phyloP scores from a whole-genome alignment of 2,329 filamentous ascomycete genomes.

The Colletotrichum magnum region DNA sequence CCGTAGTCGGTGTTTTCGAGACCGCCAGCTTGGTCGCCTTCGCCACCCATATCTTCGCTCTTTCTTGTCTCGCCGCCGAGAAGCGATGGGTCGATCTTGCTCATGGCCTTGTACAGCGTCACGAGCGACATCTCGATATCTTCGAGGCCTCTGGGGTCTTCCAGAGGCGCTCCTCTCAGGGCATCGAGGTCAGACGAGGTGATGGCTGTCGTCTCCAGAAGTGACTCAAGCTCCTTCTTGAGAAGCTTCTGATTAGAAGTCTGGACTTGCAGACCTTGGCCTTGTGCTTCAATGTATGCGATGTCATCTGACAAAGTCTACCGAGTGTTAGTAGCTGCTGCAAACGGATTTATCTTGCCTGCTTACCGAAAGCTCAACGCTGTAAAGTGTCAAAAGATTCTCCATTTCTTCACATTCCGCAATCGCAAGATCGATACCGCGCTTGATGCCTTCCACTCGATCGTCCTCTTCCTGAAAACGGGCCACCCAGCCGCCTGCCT shows the following conservation, averaged over 20 bases:
- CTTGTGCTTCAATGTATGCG: slow-evolving; percentile 96
- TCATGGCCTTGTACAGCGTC: slow-evolving; percentile 90
- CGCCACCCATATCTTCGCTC: slow-evolving; percentile 62
- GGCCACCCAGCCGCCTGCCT: slow-evolving; percentile 92
- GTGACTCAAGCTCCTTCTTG: slow-evolving; percentile 87
- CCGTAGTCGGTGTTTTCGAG: slow-evolving; percentile 77
- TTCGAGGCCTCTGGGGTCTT: slow-evolving; percentile 77
- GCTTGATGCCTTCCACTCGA: slow-evolving; percentile 87
- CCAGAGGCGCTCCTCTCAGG: slow-evolving; percentile 80
- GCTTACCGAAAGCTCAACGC: slow-evolving; percentile 90
- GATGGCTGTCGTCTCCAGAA: slow-evolving; percentile 94
- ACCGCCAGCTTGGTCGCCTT: slow-evolving; percentile 56
- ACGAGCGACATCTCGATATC: slow-evolving; percentile 84
- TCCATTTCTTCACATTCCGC: slow-evolving; percentile 96
- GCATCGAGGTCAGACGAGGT: slow-evolving; percentile 81
- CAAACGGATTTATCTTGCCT: background rate
- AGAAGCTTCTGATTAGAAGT: slow-evolving; percentile 96
- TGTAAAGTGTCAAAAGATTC: slow-evolving; percentile 92
- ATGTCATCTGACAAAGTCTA: slow-evolving; percentile 96
- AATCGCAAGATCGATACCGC: slow-evolving; percentile 89
- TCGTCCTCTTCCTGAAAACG: slow-evolving; percentile 90
- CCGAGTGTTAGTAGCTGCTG: slow-evolving; percentile 43
- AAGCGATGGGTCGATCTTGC: slow-evolving; percentile 90
- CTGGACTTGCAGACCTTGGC: slow-evolving; percentile 96
- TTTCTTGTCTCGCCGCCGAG: slow-evolving; percentile 66